Evolutionary conservation across 2,329 filamentous ascomycete species (phyloP).

Genomic region (Nemania diffusa): DNA sequence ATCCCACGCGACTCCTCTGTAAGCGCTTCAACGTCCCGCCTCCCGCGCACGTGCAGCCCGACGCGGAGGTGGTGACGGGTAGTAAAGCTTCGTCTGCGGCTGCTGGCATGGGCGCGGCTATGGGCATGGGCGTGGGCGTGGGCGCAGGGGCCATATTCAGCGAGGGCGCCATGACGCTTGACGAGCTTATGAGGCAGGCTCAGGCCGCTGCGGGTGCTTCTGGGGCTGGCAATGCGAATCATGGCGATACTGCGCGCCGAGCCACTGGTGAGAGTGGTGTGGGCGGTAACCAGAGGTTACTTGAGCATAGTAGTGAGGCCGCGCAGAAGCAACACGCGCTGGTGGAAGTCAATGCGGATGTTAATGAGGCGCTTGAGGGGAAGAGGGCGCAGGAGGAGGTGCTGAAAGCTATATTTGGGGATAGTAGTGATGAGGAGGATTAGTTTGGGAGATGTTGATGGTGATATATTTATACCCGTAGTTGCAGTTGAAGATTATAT

Average conservation of each 20-base stretch:
- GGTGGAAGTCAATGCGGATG: conserved; percentile 72
- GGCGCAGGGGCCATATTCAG: background rate
- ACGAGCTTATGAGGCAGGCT: conserved; percentile 47
- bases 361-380: conserved; percentile 81
- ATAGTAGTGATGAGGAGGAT: conserved; percentile 72
- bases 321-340: background rate
- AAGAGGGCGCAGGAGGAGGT: conserved; percentile 81
- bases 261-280: background rate
- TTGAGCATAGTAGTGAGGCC: background rate
- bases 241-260: background rate
- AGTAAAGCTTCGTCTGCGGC: conserved; percentile 34
- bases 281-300: background rate
- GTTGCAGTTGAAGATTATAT: background rate
- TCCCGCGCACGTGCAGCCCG: conserved; percentile 73
- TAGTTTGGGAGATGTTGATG: conserved; percentile 8
- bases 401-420: conserved; percentile 93
- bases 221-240: background rate
- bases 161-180: conserved; percentile 47
- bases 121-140: conserved; percentile 13
- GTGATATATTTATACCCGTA: conserved; percentile 20
- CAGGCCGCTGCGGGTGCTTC: conserved; percentile 28
- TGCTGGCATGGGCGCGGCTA: background rate
- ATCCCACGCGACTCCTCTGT: conserved; percentile 85
- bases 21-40: conserved; percentile 92
- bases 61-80: conserved; percentile 53